Conservation (phyloP, 768 basidiomycete genomes). For the Thelephora ganbajun region DNA sequence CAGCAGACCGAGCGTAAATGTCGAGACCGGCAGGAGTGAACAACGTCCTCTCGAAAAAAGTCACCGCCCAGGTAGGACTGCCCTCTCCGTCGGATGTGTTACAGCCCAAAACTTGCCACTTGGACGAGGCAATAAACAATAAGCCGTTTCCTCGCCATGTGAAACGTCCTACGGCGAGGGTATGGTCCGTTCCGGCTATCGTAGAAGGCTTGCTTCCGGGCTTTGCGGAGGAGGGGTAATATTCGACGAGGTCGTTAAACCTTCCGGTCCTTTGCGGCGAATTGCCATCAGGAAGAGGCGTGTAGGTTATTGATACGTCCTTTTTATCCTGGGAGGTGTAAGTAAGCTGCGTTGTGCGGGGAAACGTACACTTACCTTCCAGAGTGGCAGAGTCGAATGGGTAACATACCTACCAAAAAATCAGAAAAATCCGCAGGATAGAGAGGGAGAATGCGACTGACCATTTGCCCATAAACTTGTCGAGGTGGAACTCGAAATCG, state of each 20-base stretch:
- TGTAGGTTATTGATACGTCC: conserved; percentile 28
- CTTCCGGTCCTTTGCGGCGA: conserved; percentile 6
- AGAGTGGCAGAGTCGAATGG: conserved; percentile 27
- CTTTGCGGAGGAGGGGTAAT: conserved; percentile 14
- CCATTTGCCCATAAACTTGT: conserved; percentile 15
- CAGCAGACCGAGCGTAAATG: conserved; percentile 18
- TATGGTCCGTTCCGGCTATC: conserved; percentile 12
- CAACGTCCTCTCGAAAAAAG: conserved; percentile 27
- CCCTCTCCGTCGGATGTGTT: conserved; percentile 3
- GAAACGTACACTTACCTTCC: conserved; percentile 20
- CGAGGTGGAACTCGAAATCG: conserved; percentile 7
- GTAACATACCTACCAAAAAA: conserved; percentile 17
- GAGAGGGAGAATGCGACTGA: neutral
- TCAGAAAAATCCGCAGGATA: neutral
- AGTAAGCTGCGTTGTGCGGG: neutral
- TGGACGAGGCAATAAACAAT: conserved; percentile 21
- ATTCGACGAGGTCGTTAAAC: conserved; percentile 25
- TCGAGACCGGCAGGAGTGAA: conserved; percentile 32
- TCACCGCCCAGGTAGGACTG: conserved; percentile 13
- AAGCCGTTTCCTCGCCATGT: conserved; percentile 25
- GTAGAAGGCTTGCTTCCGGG: conserved; percentile 13
- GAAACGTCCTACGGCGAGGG: conserved; percentile 10
- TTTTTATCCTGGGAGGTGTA: conserved; percentile 15
- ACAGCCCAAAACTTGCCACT: conserved; percentile 28
- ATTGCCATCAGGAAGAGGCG: conserved; percentile 6